Evolutionary conservation across 768 basidiomycete species (phyloP).

Genomic region (Thelephora aurantiotincta): DNA sequence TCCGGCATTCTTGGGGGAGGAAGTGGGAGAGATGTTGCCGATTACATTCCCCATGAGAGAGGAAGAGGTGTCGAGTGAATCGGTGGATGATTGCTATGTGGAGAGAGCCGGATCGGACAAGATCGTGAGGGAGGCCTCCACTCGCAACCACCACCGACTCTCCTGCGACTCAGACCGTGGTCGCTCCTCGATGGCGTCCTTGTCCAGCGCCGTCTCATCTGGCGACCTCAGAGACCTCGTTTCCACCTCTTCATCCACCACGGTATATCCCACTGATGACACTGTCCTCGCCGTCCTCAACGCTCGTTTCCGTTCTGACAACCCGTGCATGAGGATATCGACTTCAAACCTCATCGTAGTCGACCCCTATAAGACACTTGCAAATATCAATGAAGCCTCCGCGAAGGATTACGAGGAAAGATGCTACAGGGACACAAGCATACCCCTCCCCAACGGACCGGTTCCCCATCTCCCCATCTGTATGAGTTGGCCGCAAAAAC

Average conservation of each 20-base stretch:
- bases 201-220: constrained; percentile 44
- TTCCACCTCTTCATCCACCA: constrained; percentile 52
- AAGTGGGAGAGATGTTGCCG: constrained; percentile 17
- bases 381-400: constrained; percentile 67
- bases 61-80: constrained; percentile 20
- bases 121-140: no score
- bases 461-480: constrained; percentile 69
- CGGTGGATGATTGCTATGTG: constrained; percentile 6
- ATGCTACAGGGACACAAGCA: constrained; percentile 65
- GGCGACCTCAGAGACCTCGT: constrained; percentile 72
- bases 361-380: constrained; percentile 78
- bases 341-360: constrained; percentile 61
- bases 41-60: constrained; percentile 18
- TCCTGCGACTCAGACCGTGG: no score
- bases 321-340: constrained; percentile 69
- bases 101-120: constrained; percentile 1
- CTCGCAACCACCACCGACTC: no score
- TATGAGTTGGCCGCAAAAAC: constrained; percentile 79
- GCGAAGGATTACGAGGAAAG: constrained; percentile 76
- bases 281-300: constrained; percentile 67
- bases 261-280: constrained; percentile 80
- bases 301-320: constrained; percentile 74
- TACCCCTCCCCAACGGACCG: constrained; percentile 35
- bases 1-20: constrained; percentile 26
- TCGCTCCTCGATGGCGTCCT: constrained; percentile 19